These are phyloP conservation scores for Truncatella angustata DNA, from an alignment of 2,329 filamentous ascomycete genomes.

Conservation along the genomic window DNA sequence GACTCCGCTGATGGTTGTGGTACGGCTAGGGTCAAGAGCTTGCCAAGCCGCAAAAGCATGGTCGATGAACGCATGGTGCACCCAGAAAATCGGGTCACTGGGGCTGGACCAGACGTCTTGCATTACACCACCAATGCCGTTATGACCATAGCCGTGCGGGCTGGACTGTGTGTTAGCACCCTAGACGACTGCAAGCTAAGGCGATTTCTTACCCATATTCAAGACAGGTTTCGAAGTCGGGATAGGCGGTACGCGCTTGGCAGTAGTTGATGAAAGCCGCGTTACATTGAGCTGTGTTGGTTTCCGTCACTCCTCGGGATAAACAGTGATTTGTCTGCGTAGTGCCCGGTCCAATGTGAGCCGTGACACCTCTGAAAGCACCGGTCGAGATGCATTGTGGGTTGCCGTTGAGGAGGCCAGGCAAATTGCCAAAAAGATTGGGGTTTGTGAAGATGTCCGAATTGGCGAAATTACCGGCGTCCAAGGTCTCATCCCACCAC, in stretches of 20 bases:
- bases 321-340: slow-evolving; percentile 28
- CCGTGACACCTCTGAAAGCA: slow-evolving; percentile 21
- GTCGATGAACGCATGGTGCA: slow-evolving; percentile 30
- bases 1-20: neutral
- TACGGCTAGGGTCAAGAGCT: slow-evolving; percentile 3
- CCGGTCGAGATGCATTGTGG: slow-evolving; percentile 27
- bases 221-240: slow-evolving; percentile 12
- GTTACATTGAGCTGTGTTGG: slow-evolving; percentile 22
- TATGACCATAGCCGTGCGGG: slow-evolving; percentile 31
- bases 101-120: slow-evolving; percentile 28
- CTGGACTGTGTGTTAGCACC: neutral
- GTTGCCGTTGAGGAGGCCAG: slow-evolving; percentile 20
- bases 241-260: slow-evolving; percentile 7
- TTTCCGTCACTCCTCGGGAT: slow-evolving; percentile 29
- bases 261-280: slow-evolving; percentile 14
- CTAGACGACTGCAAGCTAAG: neutral
- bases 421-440: slow-evolving; percentile 27
- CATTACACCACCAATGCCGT: slow-evolving; percentile 30
- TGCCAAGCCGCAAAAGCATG: slow-evolving; percentile 9
- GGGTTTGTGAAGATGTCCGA: slow-evolving; percentile 25
- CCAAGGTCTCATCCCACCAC: slow-evolving; percentile 34
- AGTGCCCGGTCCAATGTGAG: slow-evolving; percentile 16
- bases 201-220: slow-evolving; percentile 12
- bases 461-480: slow-evolving; percentile 27
- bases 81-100: slow-evolving; percentile 31